These are phyloP conservation scores for Noccaea bulbosa DNA, from an alignment of 345 rosid species.

Conservation along the genomic window DNA sequence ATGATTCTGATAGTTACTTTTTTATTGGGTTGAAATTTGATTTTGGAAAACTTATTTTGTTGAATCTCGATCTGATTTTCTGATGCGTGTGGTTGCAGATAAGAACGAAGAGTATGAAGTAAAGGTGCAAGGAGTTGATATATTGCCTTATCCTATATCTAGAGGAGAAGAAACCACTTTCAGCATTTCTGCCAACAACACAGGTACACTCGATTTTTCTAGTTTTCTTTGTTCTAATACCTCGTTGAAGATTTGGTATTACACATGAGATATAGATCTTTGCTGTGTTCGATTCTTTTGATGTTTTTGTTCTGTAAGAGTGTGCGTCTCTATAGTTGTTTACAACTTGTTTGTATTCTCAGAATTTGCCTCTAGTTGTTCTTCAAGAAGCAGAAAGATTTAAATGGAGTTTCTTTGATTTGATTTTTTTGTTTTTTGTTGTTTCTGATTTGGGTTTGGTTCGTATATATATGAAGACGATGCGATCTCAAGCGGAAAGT, in stretches of 20 bases:
- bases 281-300: slow-evolving; percentile 11
- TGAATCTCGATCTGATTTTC: slow-evolving; percentile 32
- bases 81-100: slow-evolving; percentile 48
- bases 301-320: neutral
- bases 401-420: neutral
- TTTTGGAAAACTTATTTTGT: too few relatives aligned
- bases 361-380: slow-evolving; percentile 4
- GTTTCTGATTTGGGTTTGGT: slow-evolving; percentile 5
- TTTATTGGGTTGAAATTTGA: neutral
- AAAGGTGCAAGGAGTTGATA: slow-evolving; percentile 63
- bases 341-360: neutral
- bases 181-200: slow-evolving; percentile 60
- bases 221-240: neutral
- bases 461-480: slow-evolving; percentile 44
- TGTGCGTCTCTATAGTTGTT: neutral
- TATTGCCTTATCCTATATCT: slow-evolving; percentile 63
- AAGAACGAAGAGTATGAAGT: slow-evolving; percentile 62
- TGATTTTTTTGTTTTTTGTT: neutral
- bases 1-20: neutral
- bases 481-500: slow-evolving; percentile 64
- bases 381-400: neutral
- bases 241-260: neutral
- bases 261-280: neutral
- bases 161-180: slow-evolving; percentile 66
- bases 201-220: slow-evolving; percentile 47